Conservation (phyloP, 768 basidiomycete genomes). For the Crepidotus variabilis region DNA sequence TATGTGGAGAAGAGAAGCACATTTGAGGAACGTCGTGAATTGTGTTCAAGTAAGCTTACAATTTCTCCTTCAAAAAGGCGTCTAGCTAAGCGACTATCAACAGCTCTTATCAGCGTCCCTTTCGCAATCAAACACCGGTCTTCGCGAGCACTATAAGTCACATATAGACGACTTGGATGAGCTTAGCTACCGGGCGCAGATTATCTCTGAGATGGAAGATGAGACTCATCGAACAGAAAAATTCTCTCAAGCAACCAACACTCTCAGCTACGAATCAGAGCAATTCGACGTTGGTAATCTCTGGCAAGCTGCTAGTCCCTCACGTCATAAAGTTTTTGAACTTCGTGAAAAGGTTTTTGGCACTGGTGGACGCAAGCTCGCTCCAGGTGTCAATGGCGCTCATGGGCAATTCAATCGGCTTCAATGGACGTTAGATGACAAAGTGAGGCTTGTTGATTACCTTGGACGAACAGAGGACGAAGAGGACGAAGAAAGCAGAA, state of each 20-base stretch:
- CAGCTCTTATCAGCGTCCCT: conserved; percentile 53
- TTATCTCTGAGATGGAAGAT: conserved; percentile 48
- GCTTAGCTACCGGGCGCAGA: conserved; percentile 28
- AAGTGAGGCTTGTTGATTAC: conserved; percentile 57
- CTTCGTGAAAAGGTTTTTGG: conserved; percentile 70
- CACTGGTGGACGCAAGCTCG: conserved; percentile 46
- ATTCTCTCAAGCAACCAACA: conserved; percentile 57
- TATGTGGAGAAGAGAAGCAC: conserved; percentile 63
- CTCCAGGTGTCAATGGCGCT: conserved; percentile 48
- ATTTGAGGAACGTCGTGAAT: conserved; percentile 59
- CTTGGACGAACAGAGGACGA: conserved; percentile 74
- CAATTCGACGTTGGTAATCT: conserved; percentile 65
- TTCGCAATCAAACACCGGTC: conserved; percentile 47
- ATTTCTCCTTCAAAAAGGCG: conserved; percentile 2
- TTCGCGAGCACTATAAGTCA: conserved; percentile 56
- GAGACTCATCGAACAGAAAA: conserved; percentile 48
- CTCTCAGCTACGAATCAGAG: conserved; percentile 67
- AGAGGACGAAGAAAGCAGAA: conserved; percentile 62
- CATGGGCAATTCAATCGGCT: conserved; percentile 57
- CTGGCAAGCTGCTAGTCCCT: conserved; percentile 60
- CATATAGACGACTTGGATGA: conserved; percentile 40
- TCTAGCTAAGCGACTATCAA: conserved; percentile 1
- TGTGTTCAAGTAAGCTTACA: conserved; percentile 47
- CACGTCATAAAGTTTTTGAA: conserved; percentile 59
- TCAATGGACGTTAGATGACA: conserved; percentile 70